Base-by-base conservation (phyloP, 2,329 filamentous ascomycete genomes). In the Colletotrichum sp. region DNA sequence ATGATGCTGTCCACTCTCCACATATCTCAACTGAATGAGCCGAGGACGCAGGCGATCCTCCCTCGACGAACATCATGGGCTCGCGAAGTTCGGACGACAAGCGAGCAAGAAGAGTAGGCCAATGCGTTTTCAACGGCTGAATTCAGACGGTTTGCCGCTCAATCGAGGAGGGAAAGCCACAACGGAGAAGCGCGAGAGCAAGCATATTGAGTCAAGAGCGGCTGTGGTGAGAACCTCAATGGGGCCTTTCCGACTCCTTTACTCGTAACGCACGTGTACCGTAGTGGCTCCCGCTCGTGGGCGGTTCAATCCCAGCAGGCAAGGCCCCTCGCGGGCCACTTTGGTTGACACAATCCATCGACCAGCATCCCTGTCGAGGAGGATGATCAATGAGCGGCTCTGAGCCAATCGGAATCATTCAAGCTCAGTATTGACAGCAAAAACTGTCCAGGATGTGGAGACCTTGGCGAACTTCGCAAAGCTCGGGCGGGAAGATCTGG, bases 341-440 rank as follows among this genome's bases (percentile, higher is more conserved):
- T 55, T 76, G 69, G 57, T 21, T 75, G 68, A 75, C 57, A 75
- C 73, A 72, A 72, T 64, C 55, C 26, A 76, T 68, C 72, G 68
- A 52, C 18, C 52, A 24, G 28, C 39, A 34, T 52, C 69, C 69
- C 63, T 63, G 63, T 55, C 24, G 6, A 21, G n/a, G 24, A 34
- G 18, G 69, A 67, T 57, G 69, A 72, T 72, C 73, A 55, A 24
- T 62, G 26, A 36, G 21, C 21, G 8, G n/a, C 7, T 39, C n/a
- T 16, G n/a, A 26, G 26, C 73, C 73, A 76, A 76, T 72, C 73
- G 69, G 73, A 76, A 72, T 68, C 69, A 52, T 72, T 72, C 69
- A 72, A 52, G 63, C 15, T n/a, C 39, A 55, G 30, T 32, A n/a
- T 28, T 55, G 18, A n/a, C 32, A 18, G 39, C 69, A 44, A 52